Conservation (phyloP, 805 yeast genomes). For the Wickerhamiella azyma region DNA sequence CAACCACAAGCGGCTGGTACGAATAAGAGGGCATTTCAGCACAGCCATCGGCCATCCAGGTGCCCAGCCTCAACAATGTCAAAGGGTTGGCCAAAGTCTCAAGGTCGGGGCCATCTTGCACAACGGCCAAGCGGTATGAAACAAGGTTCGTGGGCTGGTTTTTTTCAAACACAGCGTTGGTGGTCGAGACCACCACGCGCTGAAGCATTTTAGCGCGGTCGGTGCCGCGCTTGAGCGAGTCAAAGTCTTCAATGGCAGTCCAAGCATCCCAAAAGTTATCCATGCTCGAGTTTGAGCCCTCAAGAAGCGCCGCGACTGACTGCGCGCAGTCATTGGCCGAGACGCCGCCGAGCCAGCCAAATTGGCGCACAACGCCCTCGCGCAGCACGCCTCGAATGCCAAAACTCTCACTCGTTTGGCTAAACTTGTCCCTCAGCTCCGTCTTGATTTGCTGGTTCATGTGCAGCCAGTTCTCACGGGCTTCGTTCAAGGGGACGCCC, state of each 20-base stretch:
- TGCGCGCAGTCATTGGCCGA: conserved; percentile 92
- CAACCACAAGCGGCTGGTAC: conserved; percentile 69
- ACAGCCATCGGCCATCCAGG: conserved; percentile 83
- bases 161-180: conserved; percentile 79
- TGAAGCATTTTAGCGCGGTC: conserved; percentile 74
- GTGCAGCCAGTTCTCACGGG: conserved; percentile 85
- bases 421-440: conserved; percentile 54
- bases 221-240: conserved; percentile 53
- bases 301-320: conserved; percentile 70
- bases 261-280: conserved; percentile 58
- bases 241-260: conserved; percentile 45
- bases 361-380: conserved; percentile 76
- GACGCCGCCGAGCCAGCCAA: conserved; percentile 75
- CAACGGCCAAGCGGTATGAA: conserved; percentile 70
- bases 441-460: conserved; percentile 70
- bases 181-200: conserved; percentile 70
- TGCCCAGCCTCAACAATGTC: conserved; percentile 68
- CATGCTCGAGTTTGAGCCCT: conserved; percentile 38
- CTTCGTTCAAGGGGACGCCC: conserved; percentile 85
- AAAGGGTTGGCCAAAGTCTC: conserved; percentile 72
- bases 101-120: conserved; percentile 79
- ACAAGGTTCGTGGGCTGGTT: conserved; percentile 64
- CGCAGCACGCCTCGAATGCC: conserved; percentile 72
- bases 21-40: conserved; percentile 53
- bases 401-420: conserved; percentile 54